Evolutionary conservation across 2,329 filamentous ascomycete species (phyloP).

Genomic region (Exophiala dermatitidis): DNA sequence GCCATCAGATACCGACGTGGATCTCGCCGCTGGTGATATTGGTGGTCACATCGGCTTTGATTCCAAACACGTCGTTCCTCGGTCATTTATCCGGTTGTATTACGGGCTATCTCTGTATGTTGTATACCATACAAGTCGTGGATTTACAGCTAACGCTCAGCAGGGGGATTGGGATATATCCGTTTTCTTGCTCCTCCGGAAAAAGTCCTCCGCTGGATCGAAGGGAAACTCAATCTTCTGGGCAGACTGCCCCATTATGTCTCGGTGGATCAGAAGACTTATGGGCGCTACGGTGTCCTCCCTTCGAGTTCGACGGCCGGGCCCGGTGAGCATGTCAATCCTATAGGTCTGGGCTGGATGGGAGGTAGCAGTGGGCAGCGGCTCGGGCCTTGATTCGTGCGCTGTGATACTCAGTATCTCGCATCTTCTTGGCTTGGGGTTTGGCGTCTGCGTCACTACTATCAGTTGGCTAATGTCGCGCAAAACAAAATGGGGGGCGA

Average conservation of each 20-base stretch:
- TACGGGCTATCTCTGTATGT: conserved; percentile 75
- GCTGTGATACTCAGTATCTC: conserved; percentile 51
- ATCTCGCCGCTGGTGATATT: conserved; percentile 73
- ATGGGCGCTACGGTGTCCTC: conserved; percentile 82
- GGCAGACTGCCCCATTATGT: conserved; percentile 84
- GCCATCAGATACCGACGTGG: conserved; percentile 80
- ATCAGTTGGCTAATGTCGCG: too few species aligned
- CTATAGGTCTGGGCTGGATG: conserved; percentile 52
- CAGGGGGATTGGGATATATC: conserved; percentile 79
- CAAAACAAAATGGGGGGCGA: too few species aligned
- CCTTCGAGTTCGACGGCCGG: conserved; percentile 47
- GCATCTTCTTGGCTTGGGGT: conserved; percentile 31
- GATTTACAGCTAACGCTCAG: not conserved
- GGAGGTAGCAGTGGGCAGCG: conserved; percentile 41
- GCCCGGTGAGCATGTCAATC: conserved; percentile 30
- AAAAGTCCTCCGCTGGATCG: conserved; percentile 77
- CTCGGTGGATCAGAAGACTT: conserved; percentile 91
- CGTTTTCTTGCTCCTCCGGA: conserved; percentile 86
- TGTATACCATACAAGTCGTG: too few species aligned
- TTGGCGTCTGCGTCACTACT: too few species aligned
- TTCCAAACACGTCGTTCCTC: conserved; percentile 74
- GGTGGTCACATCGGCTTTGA: conserved; percentile 65
- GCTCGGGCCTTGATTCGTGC: conserved; percentile 53
- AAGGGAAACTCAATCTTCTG: conserved; percentile 78
- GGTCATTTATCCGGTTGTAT: conserved; percentile 79